phyloP scores from a whole-genome alignment of 768 basidiomycete genomes.

The Clavaria fumosa region DNA sequence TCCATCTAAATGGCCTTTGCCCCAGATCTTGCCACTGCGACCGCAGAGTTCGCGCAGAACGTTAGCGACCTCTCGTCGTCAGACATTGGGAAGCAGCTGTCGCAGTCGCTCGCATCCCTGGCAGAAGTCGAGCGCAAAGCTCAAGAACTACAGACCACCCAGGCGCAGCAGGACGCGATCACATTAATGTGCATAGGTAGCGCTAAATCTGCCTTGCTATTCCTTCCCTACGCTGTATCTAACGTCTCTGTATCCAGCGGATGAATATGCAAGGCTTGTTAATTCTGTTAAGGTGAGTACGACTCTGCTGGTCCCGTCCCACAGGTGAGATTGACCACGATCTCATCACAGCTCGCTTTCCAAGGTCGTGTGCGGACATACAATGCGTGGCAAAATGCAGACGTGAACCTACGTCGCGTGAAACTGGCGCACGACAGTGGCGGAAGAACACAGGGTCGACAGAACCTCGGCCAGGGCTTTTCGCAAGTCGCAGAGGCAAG shows the following conservation, averaged over 20 bases:
- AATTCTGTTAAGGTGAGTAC: conserved; percentile 65
- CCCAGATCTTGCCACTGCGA: conserved; percentile 56
- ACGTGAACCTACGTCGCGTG: conserved; percentile 55
- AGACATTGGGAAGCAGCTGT: conserved; percentile 62
- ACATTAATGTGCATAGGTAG: conserved; percentile 66
- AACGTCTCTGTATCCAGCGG: conserved; percentile 26
- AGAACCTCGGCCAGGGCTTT: conserved; percentile 59
- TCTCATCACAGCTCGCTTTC: conserved; percentile 55
- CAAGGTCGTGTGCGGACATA: conserved; percentile 74
- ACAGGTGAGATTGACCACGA: too few species aligned
- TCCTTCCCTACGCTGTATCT: not conserved
- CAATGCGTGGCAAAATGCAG: conserved; percentile 65
- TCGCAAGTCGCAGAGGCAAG: conserved; percentile 68
- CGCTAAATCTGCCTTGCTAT: too few species aligned
- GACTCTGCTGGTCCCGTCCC: not conserved
- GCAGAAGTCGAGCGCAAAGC: conserved; percentile 62
- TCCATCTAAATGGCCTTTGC: not conserved
- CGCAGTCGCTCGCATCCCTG: conserved; percentile 50
- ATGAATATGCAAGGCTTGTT: conserved; percentile 89
- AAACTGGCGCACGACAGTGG: conserved; percentile 71
- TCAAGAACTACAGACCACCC: conserved; percentile 56
- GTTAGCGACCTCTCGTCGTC: conserved; percentile 56
- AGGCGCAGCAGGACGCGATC: conserved; percentile 70
- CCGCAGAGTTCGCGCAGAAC: conserved; percentile 68
- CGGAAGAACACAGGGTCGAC: conserved; percentile 60